These are phyloP conservation scores for Wickerhamiella spandovensis DNA, from an alignment of 805 yeast genomes.

Conservation along the genomic window DNA sequence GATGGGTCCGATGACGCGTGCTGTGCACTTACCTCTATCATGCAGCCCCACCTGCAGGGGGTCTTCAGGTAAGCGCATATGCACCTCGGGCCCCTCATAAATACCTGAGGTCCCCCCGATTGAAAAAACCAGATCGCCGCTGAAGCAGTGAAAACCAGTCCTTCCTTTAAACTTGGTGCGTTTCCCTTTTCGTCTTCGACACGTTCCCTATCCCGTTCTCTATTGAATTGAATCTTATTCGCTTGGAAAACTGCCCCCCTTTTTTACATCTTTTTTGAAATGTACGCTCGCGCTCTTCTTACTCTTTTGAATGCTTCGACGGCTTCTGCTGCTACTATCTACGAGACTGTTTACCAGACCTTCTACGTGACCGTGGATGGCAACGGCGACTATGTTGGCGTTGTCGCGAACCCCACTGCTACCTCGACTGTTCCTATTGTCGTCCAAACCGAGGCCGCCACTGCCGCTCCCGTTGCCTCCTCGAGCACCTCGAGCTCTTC, in stretches of 20 bases:
- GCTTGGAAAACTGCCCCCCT: background rate
- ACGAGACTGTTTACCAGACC: slow-evolving; percentile 14
- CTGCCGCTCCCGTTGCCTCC: background rate
- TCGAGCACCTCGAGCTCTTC: background rate
- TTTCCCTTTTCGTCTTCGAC: background rate
- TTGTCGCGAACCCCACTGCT: background rate
- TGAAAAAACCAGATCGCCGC: background rate
- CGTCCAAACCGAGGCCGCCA: background rate
- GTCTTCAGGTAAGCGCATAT: background rate
- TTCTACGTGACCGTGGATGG: slow-evolving; percentile 14
- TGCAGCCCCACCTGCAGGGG: slow-evolving; percentile 1
- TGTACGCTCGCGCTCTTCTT: background rate
- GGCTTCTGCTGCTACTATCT: slow-evolving; percentile 14
- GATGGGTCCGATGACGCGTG: background rate
- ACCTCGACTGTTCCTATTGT: background rate
- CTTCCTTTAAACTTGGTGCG: background rate
- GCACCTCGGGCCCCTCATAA: background rate
- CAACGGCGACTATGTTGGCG: background rate
- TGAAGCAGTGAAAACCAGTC: background rate
- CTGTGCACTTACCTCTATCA: background rate
- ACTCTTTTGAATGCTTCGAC: slow-evolving; percentile 3
- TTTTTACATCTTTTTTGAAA: background rate
- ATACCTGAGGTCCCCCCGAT: background rate
- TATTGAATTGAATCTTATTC: background rate
- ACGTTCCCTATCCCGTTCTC: background rate